Evolutionary conservation across 257 asterid species (phyloP), one percentile per base, ranked within the genome.

Genomic region (Primulina tabacum): DNA sequence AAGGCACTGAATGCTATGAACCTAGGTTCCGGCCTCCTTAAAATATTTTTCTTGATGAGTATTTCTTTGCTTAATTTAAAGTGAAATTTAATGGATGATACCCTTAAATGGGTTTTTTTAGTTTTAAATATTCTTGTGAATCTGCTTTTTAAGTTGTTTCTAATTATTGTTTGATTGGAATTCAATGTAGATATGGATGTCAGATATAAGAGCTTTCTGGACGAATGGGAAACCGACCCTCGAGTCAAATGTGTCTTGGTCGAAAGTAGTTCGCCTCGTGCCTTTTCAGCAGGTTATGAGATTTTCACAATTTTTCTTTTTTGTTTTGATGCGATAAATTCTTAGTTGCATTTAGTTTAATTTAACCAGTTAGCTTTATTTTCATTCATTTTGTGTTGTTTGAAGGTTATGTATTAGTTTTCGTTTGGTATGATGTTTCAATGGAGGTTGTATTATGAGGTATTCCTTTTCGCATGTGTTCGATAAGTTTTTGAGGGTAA

Each of bases 1-100:
- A 93, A 93, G 71, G 96, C 95, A 63, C 97, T 93, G 71, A 93
- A 93, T 61, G 99, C 99, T 33, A 90, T 93, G 99, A 87, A 85
- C 81, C 53, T 90, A 70, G 99, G 99, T 90, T 20, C 52, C 65
- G 47, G 12, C 43, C 24, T 59, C 70, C 43, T 55, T 60, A 6
- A 24, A 21, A 52, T 64, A 24, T 50, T 58, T 26, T 18, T 7
- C 24, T 40, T 69, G 24, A 33, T 57, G 20, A 12, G 20, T 8
- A 2, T 35, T n/a, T 67, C 30, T 30, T 33, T 35, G 11, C 21
- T 12, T 21, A 11, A 37, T 40, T 33, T 34, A 2, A n/a, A 10
- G 68, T 64, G 34, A 17, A 35, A 34, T 18, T 64, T 64, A 12
- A 5, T 12, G 55, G 7, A 47, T 47, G 0, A 14, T n/a, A 24